These are phyloP conservation scores for Protea cynaroides DNA, from an alignment of 164 flowering plant genomes.

Conservation along the genomic window DNA sequence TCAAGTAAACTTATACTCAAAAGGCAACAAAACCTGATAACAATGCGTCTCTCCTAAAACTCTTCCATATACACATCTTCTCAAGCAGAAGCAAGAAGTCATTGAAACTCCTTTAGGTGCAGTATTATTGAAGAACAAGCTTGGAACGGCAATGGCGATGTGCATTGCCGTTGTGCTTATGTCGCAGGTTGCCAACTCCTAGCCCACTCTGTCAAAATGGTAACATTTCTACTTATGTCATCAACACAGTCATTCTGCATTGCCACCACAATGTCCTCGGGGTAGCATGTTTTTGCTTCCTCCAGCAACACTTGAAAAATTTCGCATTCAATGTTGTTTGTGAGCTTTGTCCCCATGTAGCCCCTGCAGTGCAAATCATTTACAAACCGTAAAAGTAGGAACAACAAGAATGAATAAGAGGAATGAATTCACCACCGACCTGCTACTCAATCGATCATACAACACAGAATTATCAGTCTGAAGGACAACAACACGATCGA, in stretches of 20 bases:
- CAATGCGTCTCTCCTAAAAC: no score
- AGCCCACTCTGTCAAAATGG: conserved; percentile 61
- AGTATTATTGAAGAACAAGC: no score
- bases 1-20: no score
- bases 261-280: conserved; percentile 64
- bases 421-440: conserved; percentile 30
- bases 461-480: conserved; percentile 78
- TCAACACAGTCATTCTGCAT: conserved; percentile 65
- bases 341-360: conserved; percentile 62
- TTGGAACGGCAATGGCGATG: no score
- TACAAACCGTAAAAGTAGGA: background rate
- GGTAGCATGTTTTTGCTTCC: conserved; percentile 80
- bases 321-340: conserved; percentile 85
- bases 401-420: background rate
- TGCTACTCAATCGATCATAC: conserved; percentile 69
- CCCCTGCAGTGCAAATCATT: conserved; percentile 43
- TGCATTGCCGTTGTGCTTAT: no score
- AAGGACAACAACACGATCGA: conserved; percentile 87
- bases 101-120: no score
- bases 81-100: no score
- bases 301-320: conserved; percentile 85
- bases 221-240: conserved; percentile 65
- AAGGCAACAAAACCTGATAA: no score
- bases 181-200: conserved; percentile 44
- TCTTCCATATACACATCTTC: no score